Evolutionary conservation across 768 basidiomycete genomes (phyloP), one percentile per base, ranked within the genome.

Genomic region (Naganishia randhawae): DNA sequence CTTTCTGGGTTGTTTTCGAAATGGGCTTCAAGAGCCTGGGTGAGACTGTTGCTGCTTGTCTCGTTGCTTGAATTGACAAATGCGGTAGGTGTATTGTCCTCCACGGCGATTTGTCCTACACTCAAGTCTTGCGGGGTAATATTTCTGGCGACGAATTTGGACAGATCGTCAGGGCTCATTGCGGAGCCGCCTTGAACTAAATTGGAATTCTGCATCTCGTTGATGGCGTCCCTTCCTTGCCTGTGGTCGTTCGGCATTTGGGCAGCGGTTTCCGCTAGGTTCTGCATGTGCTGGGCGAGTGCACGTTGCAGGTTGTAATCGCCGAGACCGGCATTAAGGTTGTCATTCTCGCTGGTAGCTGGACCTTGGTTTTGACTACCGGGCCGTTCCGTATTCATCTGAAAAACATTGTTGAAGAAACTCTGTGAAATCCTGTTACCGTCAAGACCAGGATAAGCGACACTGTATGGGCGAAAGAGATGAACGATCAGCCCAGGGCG

Each of bases 251-350:
- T 25, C 4, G 57, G 41, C 17, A n/a, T 35, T 25, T 39, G 37
- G 6, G 37, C 39, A 1, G 57, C 19, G 22, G 37, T 39, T 19
- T 61, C 57, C 8, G 57, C 57, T 3, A 61, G 37, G 14, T 39
- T 41, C 17, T 61, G 57, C 35, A 61, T 35, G n/a, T 61, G 57
- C 27, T 61, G 57, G 29, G 57, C 57, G 22, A 61, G 57, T 9
- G 57, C 57, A 22, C 39, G 57, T 61, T 61, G 57, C 25, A 61
- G 37, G 57, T 61, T 61, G 39, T 61, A 61, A 13, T 35, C 35
- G 17, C 39, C 27, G 57, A 61, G 25, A 14, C 27, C 57, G 57
- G 25, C 37, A 22, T 39, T 37, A 25, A 25, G 7, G 39, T 41
- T 42, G 5, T 39, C 37, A 22, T 22, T 55, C 9, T 61, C n/a